Conservation (phyloP, 805 yeast species). For the Metschnikowia henanensis region DNA sequence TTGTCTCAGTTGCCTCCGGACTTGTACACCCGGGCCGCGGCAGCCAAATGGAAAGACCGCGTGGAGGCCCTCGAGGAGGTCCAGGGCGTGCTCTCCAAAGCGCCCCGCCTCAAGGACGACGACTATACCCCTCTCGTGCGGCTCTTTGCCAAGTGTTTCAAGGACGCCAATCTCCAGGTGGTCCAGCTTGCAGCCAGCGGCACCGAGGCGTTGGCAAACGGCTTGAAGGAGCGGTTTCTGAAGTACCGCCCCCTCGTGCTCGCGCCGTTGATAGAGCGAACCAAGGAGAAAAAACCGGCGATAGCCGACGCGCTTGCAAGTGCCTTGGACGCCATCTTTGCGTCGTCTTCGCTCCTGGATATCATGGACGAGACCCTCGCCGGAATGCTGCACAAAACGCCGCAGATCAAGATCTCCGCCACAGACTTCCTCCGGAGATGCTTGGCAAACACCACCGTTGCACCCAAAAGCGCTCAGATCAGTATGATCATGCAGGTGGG, state of each 20-base stretch:
- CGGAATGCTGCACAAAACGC: conserved; percentile 74
- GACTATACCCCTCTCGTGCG: conserved; percentile 70
- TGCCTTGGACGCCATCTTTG: conserved; percentile 66
- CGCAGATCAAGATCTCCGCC: conserved; percentile 76
- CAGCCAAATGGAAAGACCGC: conserved; percentile 89
- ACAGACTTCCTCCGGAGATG: conserved; percentile 64
- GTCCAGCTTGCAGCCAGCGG: conserved; percentile 77
- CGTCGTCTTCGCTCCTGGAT: conserved; percentile 49
- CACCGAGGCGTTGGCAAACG: conserved; percentile 59
- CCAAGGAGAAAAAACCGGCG: conserved; percentile 82
- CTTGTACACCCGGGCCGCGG: conserved; percentile 51
- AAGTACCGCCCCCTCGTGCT: conserved; percentile 55
- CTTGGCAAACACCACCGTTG: conserved; percentile 46
- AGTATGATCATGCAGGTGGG: conserved; percentile 56
- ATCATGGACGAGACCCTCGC: conserved; percentile 59
- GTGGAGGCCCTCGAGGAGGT: conserved; percentile 79
- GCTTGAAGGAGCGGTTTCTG: conserved; percentile 57
- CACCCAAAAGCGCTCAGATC: conserved; percentile 55
- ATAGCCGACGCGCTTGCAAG: conserved; percentile 70
- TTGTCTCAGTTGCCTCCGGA: conserved; percentile 64
- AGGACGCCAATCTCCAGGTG: conserved; percentile 88
- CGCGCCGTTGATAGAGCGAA: conserved; percentile 69
- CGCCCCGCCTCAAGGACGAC: conserved; percentile 52
- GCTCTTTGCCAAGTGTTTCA: conserved; percentile 66
- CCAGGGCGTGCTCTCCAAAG: conserved; percentile 47